Base-by-base conservation (phyloP, 1,139 yeast species). In the Tardiomyces depauwii region DNA sequence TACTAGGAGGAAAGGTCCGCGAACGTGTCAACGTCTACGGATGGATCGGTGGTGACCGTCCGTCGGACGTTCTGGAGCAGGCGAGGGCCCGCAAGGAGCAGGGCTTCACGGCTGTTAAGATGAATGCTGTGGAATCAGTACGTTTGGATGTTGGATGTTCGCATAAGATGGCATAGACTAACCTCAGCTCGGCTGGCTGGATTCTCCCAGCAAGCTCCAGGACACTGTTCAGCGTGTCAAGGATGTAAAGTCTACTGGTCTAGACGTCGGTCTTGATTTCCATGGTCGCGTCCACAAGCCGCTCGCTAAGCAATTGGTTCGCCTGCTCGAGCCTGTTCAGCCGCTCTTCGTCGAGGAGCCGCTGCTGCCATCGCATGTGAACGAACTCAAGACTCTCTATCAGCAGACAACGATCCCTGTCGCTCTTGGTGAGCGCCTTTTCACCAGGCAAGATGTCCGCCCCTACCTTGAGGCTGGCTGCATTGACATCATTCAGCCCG, bases 41-140 rank as follows among this genome's bases (percentile, higher is more conserved):
- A n/a, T 60, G 64, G 64, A 60, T 60, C 45, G 65, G 65, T 13
- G 65, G 65, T 10, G 64, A 60, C 52, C 53, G 57, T 18, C 65
- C 65, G 4, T 47, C 53, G 23, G 57, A 59, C 47, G 63, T 60
- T 12, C 49, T 49, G 40, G 51, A 44, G 14, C 58, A 54, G 28
- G 65, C 65, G 38, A 45, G 51, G 42, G 61, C 51, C 32, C 54
- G 64, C 30, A 58, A 56, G 47, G 51, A 50, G 36, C 63, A 61
- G 42, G 65, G 65, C 13, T 61, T 61, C 51, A 59, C 58, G 18
- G 63, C 64, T 7, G 64, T 61, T 43, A 61, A 61, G 47, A 61
- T 61, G 65, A 61, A 60, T 44, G 65, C 63, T 12, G 51, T 53
- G 13, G 60, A 56, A 21, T 51, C 55, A 32, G 53, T 21, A 21